A percentile compares a stretch with the other conserved stretches of the same genome.
Conservation (phyloP, 148 eudicot species). For the Gaultheria prostrata region DNA sequence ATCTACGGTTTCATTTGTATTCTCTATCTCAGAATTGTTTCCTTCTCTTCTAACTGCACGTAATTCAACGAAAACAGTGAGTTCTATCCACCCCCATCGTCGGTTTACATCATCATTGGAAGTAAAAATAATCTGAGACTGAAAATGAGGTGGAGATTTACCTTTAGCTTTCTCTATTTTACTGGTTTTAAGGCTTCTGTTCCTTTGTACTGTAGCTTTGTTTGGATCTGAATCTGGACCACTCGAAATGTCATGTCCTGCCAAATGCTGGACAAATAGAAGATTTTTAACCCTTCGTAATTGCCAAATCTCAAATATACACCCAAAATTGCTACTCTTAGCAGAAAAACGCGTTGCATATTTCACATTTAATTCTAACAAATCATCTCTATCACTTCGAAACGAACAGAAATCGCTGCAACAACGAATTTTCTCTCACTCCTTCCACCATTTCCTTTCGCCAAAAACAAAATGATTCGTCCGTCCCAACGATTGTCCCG, state of each 20-base stretch:
- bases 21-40: slow-evolving; percentile 40
- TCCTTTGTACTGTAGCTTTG: slow-evolving; percentile 38
- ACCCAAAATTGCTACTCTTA: background rate
- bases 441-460: background rate
- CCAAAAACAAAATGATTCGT: background rate
- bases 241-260: slow-evolving; percentile 44
- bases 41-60: slow-evolving; percentile 46
- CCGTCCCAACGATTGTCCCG: background rate
- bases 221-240: slow-evolving; percentile 73
- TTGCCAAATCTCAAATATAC: slow-evolving; percentile 16
- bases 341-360: no score
- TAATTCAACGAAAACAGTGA: slow-evolving; percentile 14
- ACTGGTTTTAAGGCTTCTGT: slow-evolving; percentile 27
- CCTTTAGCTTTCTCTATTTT: slow-evolving; percentile 74
- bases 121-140: background rate
- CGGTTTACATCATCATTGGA: slow-evolving; percentile 1
- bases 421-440: background rate
- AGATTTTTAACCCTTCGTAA: slow-evolving; percentile 25
- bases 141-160: slow-evolving; percentile 22
- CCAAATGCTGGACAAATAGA: slow-evolving; percentile 55
- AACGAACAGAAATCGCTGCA: background rate
- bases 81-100: background rate
- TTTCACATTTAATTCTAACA: background rate
- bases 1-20: slow-evolving; percentile 40
- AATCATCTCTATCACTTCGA: slow-evolving; percentile 1